phyloP scores from a whole-genome alignment of 1,284 basidiomycete genomes.

The Moesziomyces globuligerus region DNA sequence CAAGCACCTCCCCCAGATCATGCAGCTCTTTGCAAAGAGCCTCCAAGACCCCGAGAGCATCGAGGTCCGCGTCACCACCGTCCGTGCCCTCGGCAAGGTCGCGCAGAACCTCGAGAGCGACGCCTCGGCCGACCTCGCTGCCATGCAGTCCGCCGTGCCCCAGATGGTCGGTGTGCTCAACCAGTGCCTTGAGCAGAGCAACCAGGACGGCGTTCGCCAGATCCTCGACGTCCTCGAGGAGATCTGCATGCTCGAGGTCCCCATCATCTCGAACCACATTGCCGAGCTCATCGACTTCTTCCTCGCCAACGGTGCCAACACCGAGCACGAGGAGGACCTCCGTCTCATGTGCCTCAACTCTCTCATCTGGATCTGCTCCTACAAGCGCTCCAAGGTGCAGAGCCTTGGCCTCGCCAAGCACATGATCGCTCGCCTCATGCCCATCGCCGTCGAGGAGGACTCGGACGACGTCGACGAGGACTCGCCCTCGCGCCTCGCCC shows the following conservation, averaged over 20 bases:
- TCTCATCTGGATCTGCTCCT: constrained; percentile 91
- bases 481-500: constrained; percentile 88
- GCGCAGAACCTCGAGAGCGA: constrained; percentile 91
- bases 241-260: constrained; percentile 88
- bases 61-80: constrained; percentile 88
- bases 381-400: constrained; percentile 95
- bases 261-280: constrained; percentile 87
- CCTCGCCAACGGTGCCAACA: constrained; percentile 84
- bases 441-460: constrained; percentile 89
- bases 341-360: constrained; percentile 93
- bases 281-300: constrained; percentile 90
- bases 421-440: constrained; percentile 91
- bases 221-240: constrained; percentile 97
- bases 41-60: constrained; percentile 86
- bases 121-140: constrained; percentile 88
- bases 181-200: constrained; percentile 82
- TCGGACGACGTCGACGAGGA: constrained; percentile 87
- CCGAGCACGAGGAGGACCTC: constrained; percentile 80
- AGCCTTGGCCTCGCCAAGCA: constrained; percentile 83
- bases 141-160: constrained; percentile 89
- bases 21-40: constrained; percentile 83
- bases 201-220: constrained; percentile 85
- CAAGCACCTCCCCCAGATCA: constrained; percentile 80
- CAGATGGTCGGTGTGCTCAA: constrained; percentile 90
- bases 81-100: constrained; percentile 85